Percentiles rank a stretch among this genome's conserved stretches.
phyloP scores from a whole-genome alignment of 768 basidiomycete species.

The Kwoniella botswanensis region DNA sequence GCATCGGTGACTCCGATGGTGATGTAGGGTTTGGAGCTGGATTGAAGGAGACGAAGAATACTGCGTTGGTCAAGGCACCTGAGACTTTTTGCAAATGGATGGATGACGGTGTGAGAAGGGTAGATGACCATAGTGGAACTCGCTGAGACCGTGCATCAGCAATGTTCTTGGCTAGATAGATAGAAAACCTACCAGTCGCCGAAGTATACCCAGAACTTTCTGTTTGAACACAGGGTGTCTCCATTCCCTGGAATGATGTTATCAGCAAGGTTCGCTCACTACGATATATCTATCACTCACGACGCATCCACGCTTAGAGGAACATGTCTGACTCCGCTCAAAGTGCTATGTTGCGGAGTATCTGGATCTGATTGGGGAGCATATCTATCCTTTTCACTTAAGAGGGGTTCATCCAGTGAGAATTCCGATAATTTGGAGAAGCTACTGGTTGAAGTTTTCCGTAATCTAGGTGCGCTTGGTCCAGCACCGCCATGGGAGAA shows the following conservation, averaged over 20 bases:
- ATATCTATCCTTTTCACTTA: slow-evolving; percentile 26
- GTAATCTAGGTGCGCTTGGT: slow-evolving; percentile 32
- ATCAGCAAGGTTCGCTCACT: not conserved
- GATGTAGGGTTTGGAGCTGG: slow-evolving; percentile 45
- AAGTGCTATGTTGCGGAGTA: slow-evolving; percentile 16
- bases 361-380: slow-evolving; percentile 23
- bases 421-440: slow-evolving; percentile 53
- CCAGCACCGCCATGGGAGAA: slow-evolving; percentile 18
- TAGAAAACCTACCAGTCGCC: slow-evolving; percentile 39
- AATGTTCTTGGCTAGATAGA: not conserved
- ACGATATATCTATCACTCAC: slow-evolving; percentile 30
- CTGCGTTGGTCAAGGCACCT: slow-evolving; percentile 91
- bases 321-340: slow-evolving; percentile 45
- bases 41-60: slow-evolving; percentile 88
- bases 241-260: slow-evolving; percentile 45
- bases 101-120: slow-evolving; percentile 46
- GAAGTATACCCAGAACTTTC: slow-evolving; percentile 49
- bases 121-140: slow-evolving; percentile 56
- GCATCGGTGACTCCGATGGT: slow-evolving; percentile 46
- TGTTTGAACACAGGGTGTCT: slow-evolving; percentile 55
- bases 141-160: slow-evolving; percentile 29
- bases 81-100: slow-evolving; percentile 79
- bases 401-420: slow-evolving; percentile 34
- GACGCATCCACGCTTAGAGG: slow-evolving; percentile 48
- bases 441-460: slow-evolving; percentile 43